Base-by-base conservation (phyloP, 202 grass and related monocot species). In the Eragrostis tef region DNA sequence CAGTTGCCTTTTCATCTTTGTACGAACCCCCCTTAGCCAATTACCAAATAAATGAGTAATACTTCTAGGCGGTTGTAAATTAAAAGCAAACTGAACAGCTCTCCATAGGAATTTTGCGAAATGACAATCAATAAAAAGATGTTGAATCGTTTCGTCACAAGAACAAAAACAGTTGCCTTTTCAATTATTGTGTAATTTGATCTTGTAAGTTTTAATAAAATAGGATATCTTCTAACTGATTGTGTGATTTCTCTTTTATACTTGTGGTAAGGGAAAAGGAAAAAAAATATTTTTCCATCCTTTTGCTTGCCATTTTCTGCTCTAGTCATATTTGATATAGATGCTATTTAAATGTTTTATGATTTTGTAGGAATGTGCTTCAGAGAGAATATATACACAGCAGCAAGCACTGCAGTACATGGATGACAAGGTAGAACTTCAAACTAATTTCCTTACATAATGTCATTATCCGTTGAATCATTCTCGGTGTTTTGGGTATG, bases 361-460 rank as follows among this genome's bases (percentile, higher is more conserved):
- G 22, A 20, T 85, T 71, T 75, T 6, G 70, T 70, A 98, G 95
- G 95, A 98, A 93, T 98, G 95, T 86, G 92, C 90, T 45, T 87
- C 79, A 51, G 95, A 98, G 89, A 83, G 82, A 93, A 93, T 98
- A 85, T 98, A 94, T 91, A 93, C 92, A 43, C 95, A 93, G 73
- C 68, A 94, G 56, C 88, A 90, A 80, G 92, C 95, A 34, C 72
- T 98, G 69, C 81, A 90, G 26, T 98, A 91, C 85, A 89, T 98
- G 88, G 87, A 98, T 85, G 88, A 88, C 67, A 98, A 98, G 90
- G 95, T 94, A 44, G 27, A 67, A 11, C 12, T 59, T 20, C 5
- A 19, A 77, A 68, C 29, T 78, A 64, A 52, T 52, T 72, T 9
- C 27, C 9, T 81, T 45, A n/a, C 22, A 44, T 51, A 63, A 44